These are phyloP conservation scores for Moniliophthora roreri DNA, from an alignment of 1,284 basidiomycete genomes.

Conservation along the genomic window DNA sequence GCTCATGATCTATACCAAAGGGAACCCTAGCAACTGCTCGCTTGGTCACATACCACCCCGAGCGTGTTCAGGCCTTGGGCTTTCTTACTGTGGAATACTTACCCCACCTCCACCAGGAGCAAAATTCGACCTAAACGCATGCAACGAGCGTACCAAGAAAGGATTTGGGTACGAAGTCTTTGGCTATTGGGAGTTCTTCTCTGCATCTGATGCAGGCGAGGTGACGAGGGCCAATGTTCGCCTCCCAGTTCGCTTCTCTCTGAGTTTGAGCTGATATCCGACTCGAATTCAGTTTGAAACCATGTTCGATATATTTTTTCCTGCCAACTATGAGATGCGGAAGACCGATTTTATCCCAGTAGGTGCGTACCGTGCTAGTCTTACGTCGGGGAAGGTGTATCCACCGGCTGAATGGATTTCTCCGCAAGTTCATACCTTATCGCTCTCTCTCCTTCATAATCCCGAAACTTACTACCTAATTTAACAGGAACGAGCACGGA, in stretches of 20 bases:
- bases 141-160: slow-evolving; percentile 23
- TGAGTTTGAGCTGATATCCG: too few species aligned
- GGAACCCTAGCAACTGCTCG: slow-evolving; percentile 36
- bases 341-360: neutral
- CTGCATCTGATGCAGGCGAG: slow-evolving; percentile 24
- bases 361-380: neutral
- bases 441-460: neutral
- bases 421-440: neutral
- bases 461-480: too few species aligned
- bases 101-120: slow-evolving; percentile 20
- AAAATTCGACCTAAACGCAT: slow-evolving; percentile 25
- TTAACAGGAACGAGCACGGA: neutral
- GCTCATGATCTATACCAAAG: slow-evolving; percentile 14
- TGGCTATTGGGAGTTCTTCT: slow-evolving; percentile 43
- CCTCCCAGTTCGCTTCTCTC: neutral
- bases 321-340: neutral
- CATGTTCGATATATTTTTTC: neutral
- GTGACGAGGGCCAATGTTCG: slow-evolving; percentile 31
- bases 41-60: slow-evolving; percentile 23
- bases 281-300: neutral
- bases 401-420: neutral
- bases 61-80: slow-evolving; percentile 29
- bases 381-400: neutral
- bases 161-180: slow-evolving; percentile 28
- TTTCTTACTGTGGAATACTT: slow-evolving; percentile 19